These are phyloP conservation scores for Penicillium fuscoglaucum DNA, from an alignment of 2,329 filamentous ascomycete genomes.

Conservation along the genomic window DNA sequence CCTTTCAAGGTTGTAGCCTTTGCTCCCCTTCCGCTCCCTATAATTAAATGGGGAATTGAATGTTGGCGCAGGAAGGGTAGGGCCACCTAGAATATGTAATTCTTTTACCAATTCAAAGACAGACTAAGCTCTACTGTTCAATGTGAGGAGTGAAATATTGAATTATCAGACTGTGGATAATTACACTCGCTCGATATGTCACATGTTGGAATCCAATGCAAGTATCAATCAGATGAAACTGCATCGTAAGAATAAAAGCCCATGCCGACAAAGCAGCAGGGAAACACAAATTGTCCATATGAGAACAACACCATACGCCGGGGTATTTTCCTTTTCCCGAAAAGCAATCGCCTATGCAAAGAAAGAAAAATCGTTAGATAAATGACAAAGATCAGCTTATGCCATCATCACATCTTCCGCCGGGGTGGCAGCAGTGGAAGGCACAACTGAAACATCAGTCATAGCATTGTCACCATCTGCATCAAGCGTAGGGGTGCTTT, in stretches of 20 bases:
- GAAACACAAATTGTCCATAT: conserved; percentile 6
- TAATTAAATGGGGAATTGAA: background rate
- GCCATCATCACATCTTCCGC: conserved; percentile 19
- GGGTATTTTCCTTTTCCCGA: conserved; percentile 13
- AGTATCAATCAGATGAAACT: background rate
- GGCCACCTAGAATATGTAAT: background rate
- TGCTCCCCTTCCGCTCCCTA: background rate
- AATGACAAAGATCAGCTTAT: conserved; percentile 6
- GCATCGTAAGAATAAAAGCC: background rate
- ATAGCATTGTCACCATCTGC: conserved; percentile 21
- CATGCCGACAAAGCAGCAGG: background rate
- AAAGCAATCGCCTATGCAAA: conserved; percentile 12
- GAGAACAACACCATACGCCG: conserved; percentile 10
- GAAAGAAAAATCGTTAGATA: conserved; percentile 8
- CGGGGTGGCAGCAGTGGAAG: conserved; percentile 16
- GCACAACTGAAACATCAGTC: conserved; percentile 17
- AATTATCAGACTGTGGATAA: background rate
- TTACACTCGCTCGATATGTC: conserved; percentile 1
- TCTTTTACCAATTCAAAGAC: background rate
- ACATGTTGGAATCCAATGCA: background rate
- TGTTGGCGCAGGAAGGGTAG: background rate
- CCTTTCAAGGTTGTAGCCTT: background rate
- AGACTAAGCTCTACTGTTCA: background rate
- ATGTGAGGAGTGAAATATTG: background rate
- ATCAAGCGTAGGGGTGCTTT: conserved; percentile 7